phyloP scores from a whole-genome alignment of 352 stramenopile genomes.

The Phytophthora macrochlamydospora region DNA sequence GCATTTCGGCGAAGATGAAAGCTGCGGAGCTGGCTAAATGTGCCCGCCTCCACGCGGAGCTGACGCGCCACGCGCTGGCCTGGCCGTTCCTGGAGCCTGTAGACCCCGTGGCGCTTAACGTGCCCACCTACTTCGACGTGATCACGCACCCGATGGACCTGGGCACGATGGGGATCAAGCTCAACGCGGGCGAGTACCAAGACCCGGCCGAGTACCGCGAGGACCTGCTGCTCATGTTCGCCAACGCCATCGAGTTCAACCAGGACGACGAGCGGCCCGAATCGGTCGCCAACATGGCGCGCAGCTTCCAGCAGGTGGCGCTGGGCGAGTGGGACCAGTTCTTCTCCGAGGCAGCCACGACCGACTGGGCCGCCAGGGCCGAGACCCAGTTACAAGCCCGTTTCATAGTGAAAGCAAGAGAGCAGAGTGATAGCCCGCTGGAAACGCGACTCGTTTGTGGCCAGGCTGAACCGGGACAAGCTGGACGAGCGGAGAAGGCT shows the following conservation, averaged over 20 bases:
- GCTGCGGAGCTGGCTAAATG: conserved; percentile 40
- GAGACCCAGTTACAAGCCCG: conserved; percentile 58
- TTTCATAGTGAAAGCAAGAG: conserved; percentile 59
- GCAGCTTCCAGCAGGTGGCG: conserved; percentile 52
- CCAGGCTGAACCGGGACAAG: conserved; percentile 82
- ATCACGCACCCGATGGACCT: conserved; percentile 98
- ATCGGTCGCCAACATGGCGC: conserved; percentile 80
- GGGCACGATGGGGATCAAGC: conserved; percentile 90
- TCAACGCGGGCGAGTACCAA: conserved; percentile 60
- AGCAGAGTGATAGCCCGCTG: conserved; percentile 55
- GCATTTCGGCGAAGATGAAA: no score
- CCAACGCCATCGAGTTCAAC: conserved; percentile 89
- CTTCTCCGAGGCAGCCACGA: conserved; percentile 68
- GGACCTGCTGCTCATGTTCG: conserved; percentile 86
- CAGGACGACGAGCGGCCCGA: conserved; percentile 75
- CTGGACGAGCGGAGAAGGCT: conserved; percentile 54
- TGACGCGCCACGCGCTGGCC: conserved; percentile 64
- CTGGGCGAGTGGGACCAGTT: conserved; percentile 56
- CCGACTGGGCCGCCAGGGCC: conserved; percentile 65
- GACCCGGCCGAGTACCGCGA: conserved; percentile 57
- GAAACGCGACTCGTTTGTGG: conserved; percentile 85
- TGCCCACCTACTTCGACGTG: conserved; percentile 95
- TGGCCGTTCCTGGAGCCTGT: conserved; percentile 95
- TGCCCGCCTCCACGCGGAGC: conserved; percentile 64
- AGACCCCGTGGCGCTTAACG: conserved; percentile 91